Evolutionary conservation across 2,329 filamentous ascomycete genomes (phyloP).

Genomic region (Exophiala sideris): DNA sequence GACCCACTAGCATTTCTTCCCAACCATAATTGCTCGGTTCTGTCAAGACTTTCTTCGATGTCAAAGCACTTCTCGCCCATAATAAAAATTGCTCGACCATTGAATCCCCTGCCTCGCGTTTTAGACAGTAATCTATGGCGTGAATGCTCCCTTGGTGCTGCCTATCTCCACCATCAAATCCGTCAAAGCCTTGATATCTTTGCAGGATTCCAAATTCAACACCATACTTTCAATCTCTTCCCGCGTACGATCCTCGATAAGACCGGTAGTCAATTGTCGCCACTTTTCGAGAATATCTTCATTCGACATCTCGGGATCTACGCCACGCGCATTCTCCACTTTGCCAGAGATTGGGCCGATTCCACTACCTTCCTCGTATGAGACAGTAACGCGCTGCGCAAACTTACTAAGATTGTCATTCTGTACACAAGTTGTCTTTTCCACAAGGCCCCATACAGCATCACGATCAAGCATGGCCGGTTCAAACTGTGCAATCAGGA

Average conservation of each 20-base stretch:
- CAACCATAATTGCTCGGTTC: no score
- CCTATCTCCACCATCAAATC: constrained; percentile 9
- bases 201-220: constrained; percentile 31
- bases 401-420: constrained; percentile 15
- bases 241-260: constrained; percentile 32
- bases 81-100: no score
- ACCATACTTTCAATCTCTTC: constrained; percentile 33
- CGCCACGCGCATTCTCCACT: constrained; percentile 31
- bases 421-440: constrained; percentile 30
- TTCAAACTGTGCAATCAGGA: constrained; percentile 35
- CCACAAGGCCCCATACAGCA: constrained; percentile 35
- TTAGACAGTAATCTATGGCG: no score
- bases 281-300: constrained; percentile 39
- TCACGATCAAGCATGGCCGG: constrained; percentile 34
- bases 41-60: no score
- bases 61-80: no score
- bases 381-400: constrained; percentile 23
- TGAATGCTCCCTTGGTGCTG: no score
- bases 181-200: constrained; percentile 27
- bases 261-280: constrained; percentile 28
- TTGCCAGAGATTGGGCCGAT: constrained; percentile 15
- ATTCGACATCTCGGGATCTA: constrained; percentile 36
- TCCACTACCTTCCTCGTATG: constrained; percentile 26
- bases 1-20: no score
- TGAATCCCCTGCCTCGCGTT: no score